Evolutionary conservation across 2,329 filamentous ascomycete genomes (phyloP), one percentile per base, ranked within the genome.

Genomic region (Cercospora sesami): DNA sequence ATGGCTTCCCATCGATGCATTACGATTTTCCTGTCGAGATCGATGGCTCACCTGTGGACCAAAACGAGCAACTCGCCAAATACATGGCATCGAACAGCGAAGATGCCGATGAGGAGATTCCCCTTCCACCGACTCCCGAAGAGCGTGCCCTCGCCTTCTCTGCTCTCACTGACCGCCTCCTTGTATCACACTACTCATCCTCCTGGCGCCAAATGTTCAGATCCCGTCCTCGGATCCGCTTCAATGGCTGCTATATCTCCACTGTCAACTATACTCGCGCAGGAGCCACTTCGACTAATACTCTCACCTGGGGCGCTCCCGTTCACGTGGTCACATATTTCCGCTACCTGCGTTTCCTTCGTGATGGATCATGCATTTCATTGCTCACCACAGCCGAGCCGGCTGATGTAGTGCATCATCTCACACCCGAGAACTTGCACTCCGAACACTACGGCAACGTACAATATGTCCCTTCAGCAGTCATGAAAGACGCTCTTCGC

Each of bases 291-390:
- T 89, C 88, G 3, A 85, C 87, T 21, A 90, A 89, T 71, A 89
- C 89, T 64, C 81, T 90, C 18, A 90, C 91, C 1, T 97, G 94
- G 92, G 84, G 83, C 75, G 90, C 87, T 26, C 94, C 94, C 8
- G 90, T 98, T 39, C 93, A 96, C 78, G 96, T 98, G 67, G 93
- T 99, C 60, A 99, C 95, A 0, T 99, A 98, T 81, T 99, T 96
- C 82, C 92, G 95, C 67, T 99, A 98, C 80, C 86, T 99, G 3
- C 91, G 95, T 63, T 95, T 99, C 82, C 95, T 95, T 82, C 91
- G 93, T 26, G 92, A 98, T 79, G 95, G 95, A 30, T 90, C 91
- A 1, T 88, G 86, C 71, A 89, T 98, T 68, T 92, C 89, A 64
- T 85, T 99, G 1, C 85, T 96, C 39, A 92, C 91, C 0, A 96